These are phyloP conservation scores for Hysterium pulicare DNA, from an alignment of 2,329 filamentous ascomycete genomes.

Conservation along the genomic window DNA sequence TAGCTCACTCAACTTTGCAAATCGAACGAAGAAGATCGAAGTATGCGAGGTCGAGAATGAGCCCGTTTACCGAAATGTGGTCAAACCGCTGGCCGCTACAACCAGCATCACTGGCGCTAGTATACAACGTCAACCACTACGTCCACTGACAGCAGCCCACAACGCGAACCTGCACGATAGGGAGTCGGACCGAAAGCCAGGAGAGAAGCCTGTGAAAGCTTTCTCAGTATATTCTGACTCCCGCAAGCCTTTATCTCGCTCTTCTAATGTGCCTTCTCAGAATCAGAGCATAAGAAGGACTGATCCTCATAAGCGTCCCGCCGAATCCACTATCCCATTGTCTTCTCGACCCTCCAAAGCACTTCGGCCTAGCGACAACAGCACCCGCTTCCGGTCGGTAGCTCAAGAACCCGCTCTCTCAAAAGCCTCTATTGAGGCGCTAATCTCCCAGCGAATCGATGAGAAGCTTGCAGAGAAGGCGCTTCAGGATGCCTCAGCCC, in stretches of 20 bases:
- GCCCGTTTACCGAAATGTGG: slow-evolving; percentile 63
- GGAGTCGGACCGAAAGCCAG: slow-evolving; percentile 50
- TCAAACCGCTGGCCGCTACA: slow-evolving; percentile 36
- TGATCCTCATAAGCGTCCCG: slow-evolving; percentile 45
- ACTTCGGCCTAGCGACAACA: slow-evolving; percentile 33
- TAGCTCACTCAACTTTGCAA: slow-evolving; percentile 91
- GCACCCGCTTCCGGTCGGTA: slow-evolving; percentile 21
- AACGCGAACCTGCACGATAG: slow-evolving; percentile 65
- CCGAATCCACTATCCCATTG: slow-evolving; percentile 35
- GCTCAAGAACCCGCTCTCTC: slow-evolving; percentile 39
- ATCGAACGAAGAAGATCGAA: slow-evolving; percentile 92
- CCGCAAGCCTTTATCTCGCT: slow-evolving; percentile 25
- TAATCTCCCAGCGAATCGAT: slow-evolving; percentile 87
- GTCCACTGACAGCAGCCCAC: slow-evolving; percentile 70
- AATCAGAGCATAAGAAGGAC: slow-evolving; percentile 32
- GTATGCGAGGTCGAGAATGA: slow-evolving; percentile 95
- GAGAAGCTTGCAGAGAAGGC: slow-evolving; percentile 81
- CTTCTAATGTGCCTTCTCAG: slow-evolving; percentile 28
- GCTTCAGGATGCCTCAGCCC: slow-evolving; percentile 52
- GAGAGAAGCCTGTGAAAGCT: slow-evolving; percentile 71
- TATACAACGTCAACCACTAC: slow-evolving; percentile 69
- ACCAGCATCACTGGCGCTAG: slow-evolving; percentile 33
- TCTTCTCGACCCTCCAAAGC: slow-evolving; percentile 41
- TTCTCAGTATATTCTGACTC: slow-evolving; percentile 83
- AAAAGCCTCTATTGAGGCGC: slow-evolving; percentile 75